A percentile compares a stretch with the other conserved stretches of the same genome.
These are phyloP conservation scores for Apocynum venetum DNA, from an alignment of 257 asterid genomes.

Conservation along the genomic window DNA sequence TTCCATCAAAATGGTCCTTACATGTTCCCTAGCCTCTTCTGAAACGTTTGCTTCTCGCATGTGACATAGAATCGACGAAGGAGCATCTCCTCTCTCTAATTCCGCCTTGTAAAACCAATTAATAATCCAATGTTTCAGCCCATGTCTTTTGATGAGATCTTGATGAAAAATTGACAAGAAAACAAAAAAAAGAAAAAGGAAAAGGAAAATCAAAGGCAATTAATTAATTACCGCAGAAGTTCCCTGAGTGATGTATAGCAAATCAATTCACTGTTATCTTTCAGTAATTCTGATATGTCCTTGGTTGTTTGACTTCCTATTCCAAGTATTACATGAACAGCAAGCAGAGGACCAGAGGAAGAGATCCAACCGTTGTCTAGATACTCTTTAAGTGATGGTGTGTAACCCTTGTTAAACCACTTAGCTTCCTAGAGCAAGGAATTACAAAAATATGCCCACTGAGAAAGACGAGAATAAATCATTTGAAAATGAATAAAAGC, in stretches of 20 bases:
- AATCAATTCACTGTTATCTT: slow-evolving; percentile 28
- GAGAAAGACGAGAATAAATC: neutral
- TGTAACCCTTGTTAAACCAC: slow-evolving; percentile 38
- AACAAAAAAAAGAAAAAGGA: too few species aligned
- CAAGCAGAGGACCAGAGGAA: slow-evolving; percentile 38
- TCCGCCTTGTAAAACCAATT: slow-evolving; percentile 38
- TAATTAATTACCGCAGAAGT: slow-evolving; percentile 44
- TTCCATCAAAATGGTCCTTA: slow-evolving; percentile 16
- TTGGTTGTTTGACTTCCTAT: slow-evolving; percentile 11
- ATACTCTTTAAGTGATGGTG: slow-evolving; percentile 45
- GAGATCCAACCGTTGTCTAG: slow-evolving; percentile 51
- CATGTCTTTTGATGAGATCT: too few species aligned
- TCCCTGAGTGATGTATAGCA: slow-evolving; percentile 36
- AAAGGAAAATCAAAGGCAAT: neutral
- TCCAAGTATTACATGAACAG: slow-evolving; percentile 33
- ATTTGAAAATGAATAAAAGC: neutral
- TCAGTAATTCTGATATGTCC: slow-evolving; percentile 15
- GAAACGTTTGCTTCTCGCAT: slow-evolving; percentile 47
- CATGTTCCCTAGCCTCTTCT: slow-evolving; percentile 37
- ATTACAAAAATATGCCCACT: slow-evolving; percentile 59
- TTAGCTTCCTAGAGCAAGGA: slow-evolving; percentile 49
- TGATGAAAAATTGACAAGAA: neutral
- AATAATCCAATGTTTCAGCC: neutral
- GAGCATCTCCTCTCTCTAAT: slow-evolving; percentile 57
- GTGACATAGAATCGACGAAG: slow-evolving; percentile 55